A percentile compares a stretch with the other conserved stretches of the same genome.
These are phyloP conservation scores for Chlorella sp. DNA, from an alignment of 139 green algal genomes.

Conservation along the genomic window DNA sequence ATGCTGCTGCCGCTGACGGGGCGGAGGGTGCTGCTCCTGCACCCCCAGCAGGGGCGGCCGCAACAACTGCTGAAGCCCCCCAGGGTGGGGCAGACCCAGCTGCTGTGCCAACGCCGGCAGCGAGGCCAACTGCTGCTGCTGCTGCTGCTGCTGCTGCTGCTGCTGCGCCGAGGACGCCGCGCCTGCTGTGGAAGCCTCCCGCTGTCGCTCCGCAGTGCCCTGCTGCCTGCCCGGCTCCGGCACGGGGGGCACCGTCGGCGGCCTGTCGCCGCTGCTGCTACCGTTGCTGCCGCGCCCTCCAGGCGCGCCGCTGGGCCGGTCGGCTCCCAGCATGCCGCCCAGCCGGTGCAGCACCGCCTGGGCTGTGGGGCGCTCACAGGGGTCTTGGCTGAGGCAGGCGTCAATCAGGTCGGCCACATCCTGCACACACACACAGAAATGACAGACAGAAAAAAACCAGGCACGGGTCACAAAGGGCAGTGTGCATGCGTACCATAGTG, in stretches of 20 bases:
- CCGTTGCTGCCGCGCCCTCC: too few relatives aligned
- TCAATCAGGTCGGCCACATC: not conserved
- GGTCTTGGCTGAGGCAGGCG: not conserved
- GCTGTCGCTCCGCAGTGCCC: not conserved
- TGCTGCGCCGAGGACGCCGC: not conserved
- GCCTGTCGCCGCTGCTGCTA: too few relatives aligned
- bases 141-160: not conserved
- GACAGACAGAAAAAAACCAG: not conserved
- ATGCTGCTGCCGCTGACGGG: too few relatives aligned
- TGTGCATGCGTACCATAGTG: too few relatives aligned
- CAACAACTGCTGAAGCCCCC: too few relatives aligned
- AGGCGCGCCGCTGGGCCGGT: not conserved
- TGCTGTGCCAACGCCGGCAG: too few relatives aligned
- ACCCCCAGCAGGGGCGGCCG: too few relatives aligned
- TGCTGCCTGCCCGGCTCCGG: too few relatives aligned
- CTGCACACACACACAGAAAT: not conserved
- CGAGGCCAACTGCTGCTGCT: not conserved
- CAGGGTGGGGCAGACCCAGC: too few relatives aligned
- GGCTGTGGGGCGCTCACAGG: not conserved
- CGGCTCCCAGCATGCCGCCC: not conserved
- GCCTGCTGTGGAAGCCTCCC: not conserved
- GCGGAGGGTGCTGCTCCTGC: too few relatives aligned
- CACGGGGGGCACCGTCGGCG: too few relatives aligned
- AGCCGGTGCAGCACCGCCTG: not conserved
- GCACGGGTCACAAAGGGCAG: too few relatives aligned